Evolutionary conservation across 2,329 filamentous ascomycete species (phyloP), one percentile per base, ranked within the genome.

Genomic region (Chaetothyriales sp.): DNA sequence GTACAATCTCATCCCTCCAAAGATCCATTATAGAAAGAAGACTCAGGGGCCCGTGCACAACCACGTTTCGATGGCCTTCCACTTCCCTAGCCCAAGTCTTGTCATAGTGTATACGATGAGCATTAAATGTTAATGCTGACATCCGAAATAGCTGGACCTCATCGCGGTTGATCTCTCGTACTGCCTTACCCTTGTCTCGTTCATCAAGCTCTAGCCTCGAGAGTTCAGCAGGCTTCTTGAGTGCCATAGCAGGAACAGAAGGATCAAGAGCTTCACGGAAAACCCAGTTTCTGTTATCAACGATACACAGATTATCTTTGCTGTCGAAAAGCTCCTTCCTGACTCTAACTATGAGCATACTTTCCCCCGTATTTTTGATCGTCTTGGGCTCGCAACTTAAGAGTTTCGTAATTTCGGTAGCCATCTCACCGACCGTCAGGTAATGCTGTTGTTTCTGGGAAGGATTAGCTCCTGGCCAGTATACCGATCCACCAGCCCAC

Each of bases 271-370:
- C 68, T 58, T 68, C 65, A 43, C 69, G 66, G 47, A 73, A 73
- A 5, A 72, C 66, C 70, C 70, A 73, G 40, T 71, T 71, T n/a
- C 81, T 70, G 58, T 69, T 68, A 63, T 84, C 81, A 33, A 75
- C 63, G 25, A 84, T 58, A 28, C 57, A 59, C 9, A 59, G 47
- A 48, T 60, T 56, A 51, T 77, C 80, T 18, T 69, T 58, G 5
- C 71, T 69, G 40, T 74, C 75, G 61, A 71, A 69, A 51, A 80
- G 77, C 53, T 74, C 71, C 66, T 83, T 84, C 64, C 80, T 74
- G 0, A 85, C 76, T 1, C 79, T 73, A 0, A 84, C 81, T 1
- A 84, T 71, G 0, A 84, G 70, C 80, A 84, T 83, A 55, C 78
- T 77, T 29, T 76, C 72, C 0, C 73, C 79, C 0, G 71, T 75